These are phyloP conservation scores for Suhomyces maxii DNA, from an alignment of 1,139 yeast species.

Conservation along the genomic window DNA sequence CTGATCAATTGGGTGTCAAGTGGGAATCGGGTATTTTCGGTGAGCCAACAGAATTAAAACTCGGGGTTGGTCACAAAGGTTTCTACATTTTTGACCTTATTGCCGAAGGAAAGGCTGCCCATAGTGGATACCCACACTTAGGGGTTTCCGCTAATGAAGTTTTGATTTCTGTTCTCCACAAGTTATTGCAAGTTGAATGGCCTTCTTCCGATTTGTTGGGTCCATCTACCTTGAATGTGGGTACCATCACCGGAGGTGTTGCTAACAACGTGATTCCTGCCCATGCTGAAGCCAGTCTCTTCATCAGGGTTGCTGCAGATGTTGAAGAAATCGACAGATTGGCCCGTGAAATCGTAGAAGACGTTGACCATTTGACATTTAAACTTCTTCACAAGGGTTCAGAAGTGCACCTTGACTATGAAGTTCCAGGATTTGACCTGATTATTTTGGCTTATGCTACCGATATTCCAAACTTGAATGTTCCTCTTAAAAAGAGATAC, in stretches of 20 bases:
- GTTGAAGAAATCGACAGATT: constrained; percentile 35
- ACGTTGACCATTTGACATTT: constrained; percentile 28
- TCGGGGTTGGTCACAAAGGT: constrained; percentile 75
- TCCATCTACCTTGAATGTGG: constrained; percentile 62
- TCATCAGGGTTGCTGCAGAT: constrained; percentile 57
- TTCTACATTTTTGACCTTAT: constrained; percentile 39
- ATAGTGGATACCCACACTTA: constrained; percentile 69
- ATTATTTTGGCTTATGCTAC: constrained; percentile 61
- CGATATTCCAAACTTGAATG: constrained; percentile 57
- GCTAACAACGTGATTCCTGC: constrained; percentile 67
- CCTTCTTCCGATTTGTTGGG: constrained; percentile 60
- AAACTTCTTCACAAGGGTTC: constrained; percentile 31
- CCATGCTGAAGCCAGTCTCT: constrained; percentile 47
- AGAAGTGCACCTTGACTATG: constrained; percentile 48
- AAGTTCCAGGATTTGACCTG: constrained; percentile 64
- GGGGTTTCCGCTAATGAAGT: constrained; percentile 65
- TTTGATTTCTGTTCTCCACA: constrained; percentile 49
- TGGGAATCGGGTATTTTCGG: constrained; percentile 72
- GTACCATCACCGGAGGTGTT: constrained; percentile 58
- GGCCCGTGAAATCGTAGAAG: constrained; percentile 36
- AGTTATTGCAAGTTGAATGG: constrained; percentile 34
- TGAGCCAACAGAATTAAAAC: constrained; percentile 70
- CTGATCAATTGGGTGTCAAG: constrained; percentile 38
- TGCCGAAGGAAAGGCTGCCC: constrained; percentile 60
- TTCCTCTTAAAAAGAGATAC: constrained; percentile 43